Evolutionary conservation across 2,329 filamentous ascomycete species (phyloP).

Genomic region (Fusarium chaquense): DNA sequence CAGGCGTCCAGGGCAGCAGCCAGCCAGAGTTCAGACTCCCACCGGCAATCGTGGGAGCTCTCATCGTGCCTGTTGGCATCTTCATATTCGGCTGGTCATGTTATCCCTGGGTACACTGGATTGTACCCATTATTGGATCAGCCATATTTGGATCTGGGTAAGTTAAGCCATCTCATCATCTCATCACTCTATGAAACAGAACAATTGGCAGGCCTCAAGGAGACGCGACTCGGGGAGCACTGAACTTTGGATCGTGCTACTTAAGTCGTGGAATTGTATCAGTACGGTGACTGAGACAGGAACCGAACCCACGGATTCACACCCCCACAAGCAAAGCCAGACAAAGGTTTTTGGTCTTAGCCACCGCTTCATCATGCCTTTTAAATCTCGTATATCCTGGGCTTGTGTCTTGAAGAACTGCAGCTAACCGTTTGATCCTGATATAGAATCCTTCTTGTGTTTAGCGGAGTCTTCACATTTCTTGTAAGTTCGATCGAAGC

Average conservation of each 20-base stretch:
- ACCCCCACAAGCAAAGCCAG: conserved; percentile 11
- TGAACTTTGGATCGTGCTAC: conserved; percentile 1
- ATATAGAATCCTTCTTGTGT: conserved; percentile 78
- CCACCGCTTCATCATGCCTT: conserved; percentile 52
- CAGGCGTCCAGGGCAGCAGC: conserved; percentile 66
- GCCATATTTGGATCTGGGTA: conserved; percentile 77
- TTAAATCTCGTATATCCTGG: conserved; percentile 43
- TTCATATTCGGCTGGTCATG: conserved; percentile 94
- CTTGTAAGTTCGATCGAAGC: conserved; percentile 67
- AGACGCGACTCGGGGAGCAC: conserved; percentile 2
- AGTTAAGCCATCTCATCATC: conserved; percentile 59
- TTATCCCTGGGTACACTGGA: conserved; percentile 79
- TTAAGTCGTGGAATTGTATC: conserved; percentile 1
- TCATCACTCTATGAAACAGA: conserved; percentile 11
- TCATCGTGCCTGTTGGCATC: conserved; percentile 82
- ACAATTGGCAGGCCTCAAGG: conserved; percentile 18
- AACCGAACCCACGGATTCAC: conserved; percentile 25
- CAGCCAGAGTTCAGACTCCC: conserved; percentile 91
- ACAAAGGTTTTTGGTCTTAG: conserved; percentile 32
- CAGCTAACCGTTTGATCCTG: conserved; percentile 47
- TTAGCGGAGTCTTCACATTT: conserved; percentile 89
- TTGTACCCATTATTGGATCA: conserved; percentile 79
- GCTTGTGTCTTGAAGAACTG: conserved; percentile 25
- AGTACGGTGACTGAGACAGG: conserved; percentile 29
- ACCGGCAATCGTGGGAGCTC: conserved; percentile 77